phyloP scores from a whole-genome alignment of 1,284 basidiomycete genomes.

The Pseudozyma pruni region DNA sequence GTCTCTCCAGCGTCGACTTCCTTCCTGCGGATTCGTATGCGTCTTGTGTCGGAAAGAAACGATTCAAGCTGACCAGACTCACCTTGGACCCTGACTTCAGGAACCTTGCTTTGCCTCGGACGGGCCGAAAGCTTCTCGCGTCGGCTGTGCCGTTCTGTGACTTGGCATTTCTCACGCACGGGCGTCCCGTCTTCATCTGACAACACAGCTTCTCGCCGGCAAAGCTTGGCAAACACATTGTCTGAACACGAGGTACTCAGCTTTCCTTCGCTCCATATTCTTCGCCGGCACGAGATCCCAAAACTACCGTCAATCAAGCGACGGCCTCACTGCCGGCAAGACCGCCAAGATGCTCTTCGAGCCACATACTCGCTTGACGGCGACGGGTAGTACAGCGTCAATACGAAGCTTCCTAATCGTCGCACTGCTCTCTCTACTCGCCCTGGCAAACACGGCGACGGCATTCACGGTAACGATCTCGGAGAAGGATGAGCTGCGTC shows the following conservation, averaged over 20 bases:
- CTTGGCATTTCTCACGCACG: not conserved
- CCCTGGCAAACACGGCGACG: constrained; percentile 1
- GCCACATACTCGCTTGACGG: not conserved
- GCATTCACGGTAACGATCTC: constrained; percentile 57
- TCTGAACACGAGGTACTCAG: too few relatives aligned
- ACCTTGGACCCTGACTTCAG: not conserved
- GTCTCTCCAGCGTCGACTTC: too few relatives aligned
- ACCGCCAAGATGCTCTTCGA: constrained; percentile 5
- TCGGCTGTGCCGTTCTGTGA: constrained; percentile 1
- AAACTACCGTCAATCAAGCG: too few relatives aligned
- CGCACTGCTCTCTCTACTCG: constrained; percentile 3
- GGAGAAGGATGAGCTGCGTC: constrained; percentile 75
- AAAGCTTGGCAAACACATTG: constrained; percentile 2
- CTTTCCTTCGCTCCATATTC: not conserved
- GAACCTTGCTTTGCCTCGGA: not conserved
- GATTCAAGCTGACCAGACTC: too few relatives aligned
- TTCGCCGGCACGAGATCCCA: too few relatives aligned
- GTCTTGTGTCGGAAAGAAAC: too few relatives aligned
- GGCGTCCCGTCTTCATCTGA: not conserved
- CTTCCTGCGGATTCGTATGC: too few relatives aligned
- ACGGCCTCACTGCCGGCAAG: too few relatives aligned
- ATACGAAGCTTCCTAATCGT: constrained; percentile 11
- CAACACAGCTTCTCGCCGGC: not conserved
- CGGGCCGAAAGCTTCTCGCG: not conserved
- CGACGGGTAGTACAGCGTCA: not conserved